Base-by-base conservation (phyloP, 345 rosid species). In the Hibiscus mutabilis region DNA sequence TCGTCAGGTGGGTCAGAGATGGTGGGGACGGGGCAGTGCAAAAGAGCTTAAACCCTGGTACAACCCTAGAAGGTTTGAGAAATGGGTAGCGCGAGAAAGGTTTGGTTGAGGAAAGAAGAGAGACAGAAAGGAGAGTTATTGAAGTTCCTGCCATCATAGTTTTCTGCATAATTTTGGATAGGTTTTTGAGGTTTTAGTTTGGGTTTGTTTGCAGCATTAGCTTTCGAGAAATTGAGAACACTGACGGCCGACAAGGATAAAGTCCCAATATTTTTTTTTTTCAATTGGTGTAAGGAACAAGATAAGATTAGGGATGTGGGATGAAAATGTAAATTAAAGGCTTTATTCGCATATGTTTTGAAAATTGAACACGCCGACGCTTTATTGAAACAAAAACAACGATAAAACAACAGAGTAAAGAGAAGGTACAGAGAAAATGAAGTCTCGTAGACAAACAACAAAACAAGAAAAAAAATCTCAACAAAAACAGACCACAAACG, bases 131-230 rank as follows among this genome's bases (percentile, higher is more conserved):
- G 49, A 85, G 76, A 18, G 88, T 79, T 80, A 86, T 81, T 24
- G 89, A 77, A 37, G 85, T 78, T 75, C 86, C 83, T 78, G 69
- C 79, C 89, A 89, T 84, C 75, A 89, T 86, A 67, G 84, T 82
- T 76, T 75, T 78, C 15, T 69, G 70, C 82, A 72, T 74, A 69
- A 67, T 27, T 8, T 55, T 24, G 13, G 42, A 10, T 27, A 6
- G 42, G 33, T 13, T 65, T 22, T 25, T 14, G 24, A 22, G 47
- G 14, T 15, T 33, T 18, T 55, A 13, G 5, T 66, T 7, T 3
- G 13, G 35, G 14, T 65, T 21, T 22, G 53, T 6, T 13, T 65
- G 24, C 49, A 21, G 35, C 55, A 21, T 44, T 66, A 21, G 12
- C 18, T 44, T 44, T 66, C 16, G 3, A 35, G 47, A 15, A 61